Conservation (phyloP, 2,329 filamentous ascomycete species). For the Pyricularia sp. region DNA sequence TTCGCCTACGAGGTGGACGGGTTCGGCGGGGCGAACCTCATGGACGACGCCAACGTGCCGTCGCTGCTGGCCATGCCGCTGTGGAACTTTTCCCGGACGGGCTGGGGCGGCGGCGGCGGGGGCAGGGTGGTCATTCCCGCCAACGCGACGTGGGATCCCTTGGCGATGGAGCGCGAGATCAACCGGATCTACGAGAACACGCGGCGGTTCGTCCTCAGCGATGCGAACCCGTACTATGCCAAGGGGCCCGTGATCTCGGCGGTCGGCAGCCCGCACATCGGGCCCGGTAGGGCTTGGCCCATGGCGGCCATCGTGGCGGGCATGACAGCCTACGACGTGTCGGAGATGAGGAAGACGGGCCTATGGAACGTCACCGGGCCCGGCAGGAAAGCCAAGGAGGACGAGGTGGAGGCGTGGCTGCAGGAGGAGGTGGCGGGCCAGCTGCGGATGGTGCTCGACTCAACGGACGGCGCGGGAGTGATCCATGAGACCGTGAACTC, state of each 20-base stretch:
- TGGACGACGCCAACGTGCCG: conserved; percentile 67
- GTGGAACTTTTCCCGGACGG: conserved; percentile 43
- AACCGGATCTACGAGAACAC: conserved; percentile 71
- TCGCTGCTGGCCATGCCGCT: conserved; percentile 57
- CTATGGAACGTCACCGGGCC: conserved; percentile 15
- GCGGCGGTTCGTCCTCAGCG: conserved; percentile 20
- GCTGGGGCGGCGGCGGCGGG: not conserved
- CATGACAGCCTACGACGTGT: conserved; percentile 31
- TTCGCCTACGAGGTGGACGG: conserved; percentile 74
- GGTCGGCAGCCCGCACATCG: conserved; percentile 62
- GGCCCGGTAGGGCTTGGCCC: conserved; percentile 46
- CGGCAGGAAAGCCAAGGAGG: not conserved
- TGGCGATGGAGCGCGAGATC: conserved; percentile 24
- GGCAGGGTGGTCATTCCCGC: not conserved
- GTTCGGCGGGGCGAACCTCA: conserved; percentile 55
- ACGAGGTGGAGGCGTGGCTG: conserved; percentile 5
- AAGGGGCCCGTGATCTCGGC: conserved; percentile 57
- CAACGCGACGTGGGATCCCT: not conserved
- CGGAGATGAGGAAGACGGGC: conserved; percentile 7
- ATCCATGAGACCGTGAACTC: conserved; percentile 39
- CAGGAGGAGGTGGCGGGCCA: conserved; percentile 22
- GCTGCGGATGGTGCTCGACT: conserved; percentile 28
- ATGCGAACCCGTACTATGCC: conserved; percentile 70
- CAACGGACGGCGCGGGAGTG: conserved; percentile 30
- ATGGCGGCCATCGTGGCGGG: conserved; percentile 46